Evolutionary conservation across 768 basidiomycete genomes (phyloP), one percentile per base, ranked within the genome.

Genomic region (Boletus huronensis): DNA sequence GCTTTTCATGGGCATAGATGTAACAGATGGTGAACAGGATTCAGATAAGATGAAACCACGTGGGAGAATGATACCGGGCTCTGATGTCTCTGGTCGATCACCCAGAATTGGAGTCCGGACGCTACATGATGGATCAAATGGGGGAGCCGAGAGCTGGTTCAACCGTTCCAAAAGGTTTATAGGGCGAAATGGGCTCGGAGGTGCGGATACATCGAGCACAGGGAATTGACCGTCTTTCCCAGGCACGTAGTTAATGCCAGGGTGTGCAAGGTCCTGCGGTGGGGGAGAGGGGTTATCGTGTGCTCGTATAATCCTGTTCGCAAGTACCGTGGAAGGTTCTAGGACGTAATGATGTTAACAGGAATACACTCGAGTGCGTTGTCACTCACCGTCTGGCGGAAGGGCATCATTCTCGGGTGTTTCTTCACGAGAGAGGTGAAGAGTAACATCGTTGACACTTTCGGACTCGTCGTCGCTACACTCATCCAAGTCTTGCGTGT

Each of bases 221-320:
- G 62, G 55, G 35, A 64, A 66, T 29, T 48, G 64, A 11, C 59
- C 54, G 5, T 59, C 50, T 54, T 55, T 59, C 52, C 53, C 61
- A 23, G 60, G 58, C 3, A 55, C 39, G 42, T 60, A 65, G 53
- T 54, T 43, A 2, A 50, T 29, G 17, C 60, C 54, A 39, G 62
- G 49, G 34, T 60, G 53, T 19, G 59, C 59, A 41, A 47, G 58
- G 43, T 60, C 60, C 39, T 49, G 62, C 28, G 82, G 82, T 5
- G 82, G 82, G 17, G 88, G 88, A 17, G 88, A 90, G 17, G 89
- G 89, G 62, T 91, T 91, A 61, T 82, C 83, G 53, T 82, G 80
- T 48, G 89, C 88, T 47, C 82, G 78, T 42, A 85, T 77, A 43
- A 91, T 81, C 69, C 72, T 82, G 57, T 74, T 80, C 31, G 85